Base-by-base conservation (phyloP, 306 rosid genomes). In the Fragaria iinumae region DNA sequence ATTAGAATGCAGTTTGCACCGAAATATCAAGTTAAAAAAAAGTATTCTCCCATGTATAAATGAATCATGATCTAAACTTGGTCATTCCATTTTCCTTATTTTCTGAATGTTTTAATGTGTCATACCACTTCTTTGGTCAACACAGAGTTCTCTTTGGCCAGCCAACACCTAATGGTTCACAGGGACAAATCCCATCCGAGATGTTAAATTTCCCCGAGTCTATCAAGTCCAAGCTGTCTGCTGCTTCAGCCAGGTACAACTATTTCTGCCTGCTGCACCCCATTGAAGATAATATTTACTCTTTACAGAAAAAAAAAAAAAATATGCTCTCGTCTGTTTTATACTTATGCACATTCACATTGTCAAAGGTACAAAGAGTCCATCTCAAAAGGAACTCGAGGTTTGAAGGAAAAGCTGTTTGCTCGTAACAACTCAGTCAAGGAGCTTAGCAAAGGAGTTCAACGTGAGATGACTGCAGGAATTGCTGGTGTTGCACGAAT, bases 401-500 rank as follows among this genome's bases (percentile, higher is more conserved):
- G 91, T 69, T 74, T 94, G 32, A 94, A 89, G 91, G 98, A 94
- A 83, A 94, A 94, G 87, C 80, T 94, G 79, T 84, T 92, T 82
- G 93, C 93, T 80, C 97, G 83, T 66, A 94, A 94, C 85, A 86
- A 38, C 79, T 88, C 96, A 0, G 93, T 94, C n/a, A 94, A 90
- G 86, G 98, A 92, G 86, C 82, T 94, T 76, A 90, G 96, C 83
- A 90, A 86, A 86, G 98, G 93, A 79, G 96, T 92, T 71, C 95
- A 89, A 82, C 97, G 98, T 20, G 98, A 94, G 86, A 88, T 94
- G 90, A 91, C 77, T 83, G 98, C 97, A 14, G 94, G 98, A 78
- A 85, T 94, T 6, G 89, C 98, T 67, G 93, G 96, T 68, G 92
- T 91, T 74, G 77, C 93, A 36, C 81, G 94, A 27, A 92, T 94